These are phyloP conservation scores for Escovopsis sp. DNA, from an alignment of 2,329 filamentous ascomycete species.

Conservation along the genomic window DNA sequence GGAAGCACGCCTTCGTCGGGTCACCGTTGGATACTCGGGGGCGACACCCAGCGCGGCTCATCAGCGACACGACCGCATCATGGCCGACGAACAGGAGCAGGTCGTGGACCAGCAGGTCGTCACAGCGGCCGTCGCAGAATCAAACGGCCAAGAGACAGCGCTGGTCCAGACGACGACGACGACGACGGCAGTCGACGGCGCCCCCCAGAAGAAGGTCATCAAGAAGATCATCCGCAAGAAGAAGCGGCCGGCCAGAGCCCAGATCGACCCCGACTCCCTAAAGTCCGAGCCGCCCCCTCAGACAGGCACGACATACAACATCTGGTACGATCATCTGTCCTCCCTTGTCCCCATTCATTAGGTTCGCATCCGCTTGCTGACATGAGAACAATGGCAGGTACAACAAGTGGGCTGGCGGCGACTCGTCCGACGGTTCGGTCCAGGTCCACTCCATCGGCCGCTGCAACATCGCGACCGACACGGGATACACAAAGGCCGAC, in stretches of 20 bases:
- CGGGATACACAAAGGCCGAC: constrained; percentile 67
- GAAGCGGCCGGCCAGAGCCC: constrained; percentile 73
- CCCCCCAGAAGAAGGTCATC: constrained; percentile 43
- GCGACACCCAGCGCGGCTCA: no score
- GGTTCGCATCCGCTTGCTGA: neutral
- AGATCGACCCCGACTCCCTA: constrained; percentile 75
- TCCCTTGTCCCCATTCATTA: neutral
- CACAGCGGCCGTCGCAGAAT: constrained; percentile 11
- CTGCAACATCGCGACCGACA: constrained; percentile 72
- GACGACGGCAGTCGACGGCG: constrained; percentile 27
- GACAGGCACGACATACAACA: constrained; percentile 92
- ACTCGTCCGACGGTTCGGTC: constrained; percentile 74
- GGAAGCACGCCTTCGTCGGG: no score
- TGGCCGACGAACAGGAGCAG: constrained; percentile 18
- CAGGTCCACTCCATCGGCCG: constrained; percentile 73
- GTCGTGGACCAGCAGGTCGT: constrained; percentile 12
- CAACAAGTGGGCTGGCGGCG: constrained; percentile 95
- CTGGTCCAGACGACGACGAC: constrained; percentile 8
- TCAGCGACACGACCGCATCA: constrained; percentile 7
- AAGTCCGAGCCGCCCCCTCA: constrained; percentile 78
- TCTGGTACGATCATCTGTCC: constrained; percentile 6
- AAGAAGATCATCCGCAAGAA: constrained; percentile 92
- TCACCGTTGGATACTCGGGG: no score
- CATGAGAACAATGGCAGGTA: constrained; percentile 51
- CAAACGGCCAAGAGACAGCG: constrained; percentile 18